Evolutionary conservation across 306 rosid species (phyloP).

Genomic region (Chamaecrista fasciculata): DNA sequence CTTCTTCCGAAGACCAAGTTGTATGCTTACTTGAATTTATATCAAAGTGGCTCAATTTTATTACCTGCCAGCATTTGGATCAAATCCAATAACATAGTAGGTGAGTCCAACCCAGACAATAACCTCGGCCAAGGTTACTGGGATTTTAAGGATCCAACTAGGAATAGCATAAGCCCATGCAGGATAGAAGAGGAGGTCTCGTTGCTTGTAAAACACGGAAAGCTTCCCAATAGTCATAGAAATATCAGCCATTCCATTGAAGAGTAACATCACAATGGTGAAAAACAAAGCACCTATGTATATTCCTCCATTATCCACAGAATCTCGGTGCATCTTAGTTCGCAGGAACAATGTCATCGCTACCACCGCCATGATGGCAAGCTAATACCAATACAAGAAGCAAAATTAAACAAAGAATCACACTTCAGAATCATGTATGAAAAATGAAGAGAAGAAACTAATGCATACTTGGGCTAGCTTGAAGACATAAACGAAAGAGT

Average conservation of each 20-base stretch:
- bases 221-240: slow-evolving; percentile 59
- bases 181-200: slow-evolving; percentile 60
- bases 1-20: no score
- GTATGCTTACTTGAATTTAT: no score
- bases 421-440: neutral
- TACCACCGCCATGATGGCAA: slow-evolving; percentile 31
- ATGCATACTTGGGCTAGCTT: slow-evolving; percentile 33
- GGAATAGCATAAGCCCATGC: slow-evolving; percentile 74
- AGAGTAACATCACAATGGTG: slow-evolving; percentile 26
- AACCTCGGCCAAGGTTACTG: slow-evolving; percentile 48
- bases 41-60: no score
- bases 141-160: slow-evolving; percentile 59
- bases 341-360: slow-evolving; percentile 38
- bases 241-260: slow-evolving; percentile 55
- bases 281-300: slow-evolving; percentile 48
- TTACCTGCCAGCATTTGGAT: slow-evolving; percentile 55
- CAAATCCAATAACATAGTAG: slow-evolving; percentile 65
- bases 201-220: slow-evolving; percentile 71
- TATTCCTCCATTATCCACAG: slow-evolving; percentile 28
- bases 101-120: slow-evolving; percentile 56
- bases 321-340: slow-evolving; percentile 42
- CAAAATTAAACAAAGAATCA: neutral
- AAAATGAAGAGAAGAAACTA: neutral
- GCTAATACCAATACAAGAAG: slow-evolving; percentile 15
- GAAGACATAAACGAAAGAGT: slow-evolving; percentile 42